phyloP scores from a whole-genome alignment of 768 basidiomycete species.

The Kwoniella sp. region DNA sequence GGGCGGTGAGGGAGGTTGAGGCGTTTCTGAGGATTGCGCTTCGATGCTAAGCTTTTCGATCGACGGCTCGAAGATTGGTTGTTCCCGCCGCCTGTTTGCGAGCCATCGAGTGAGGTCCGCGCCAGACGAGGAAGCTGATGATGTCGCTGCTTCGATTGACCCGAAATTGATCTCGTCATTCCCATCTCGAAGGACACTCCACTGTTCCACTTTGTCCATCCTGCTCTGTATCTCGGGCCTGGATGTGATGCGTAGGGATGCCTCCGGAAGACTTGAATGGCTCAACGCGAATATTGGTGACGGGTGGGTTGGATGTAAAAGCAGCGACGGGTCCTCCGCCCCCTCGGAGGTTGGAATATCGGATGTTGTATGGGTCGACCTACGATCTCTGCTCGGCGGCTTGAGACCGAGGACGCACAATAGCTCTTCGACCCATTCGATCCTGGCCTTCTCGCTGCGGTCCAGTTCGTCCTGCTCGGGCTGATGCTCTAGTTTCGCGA shows the following conservation, averaged over 20 bases:
- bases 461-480: slow-evolving; percentile 23
- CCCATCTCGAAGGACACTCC: slow-evolving; percentile 57
- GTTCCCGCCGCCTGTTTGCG: slow-evolving; percentile 14
- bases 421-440: slow-evolving; percentile 50
- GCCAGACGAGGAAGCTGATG: background rate
- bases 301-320: slow-evolving; percentile 51
- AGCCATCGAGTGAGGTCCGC: slow-evolving; percentile 15
- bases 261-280: slow-evolving; percentile 52
- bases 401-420: slow-evolving; percentile 52
- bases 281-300: slow-evolving; percentile 64
- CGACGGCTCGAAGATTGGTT: slow-evolving; percentile 13
- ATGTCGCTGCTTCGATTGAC: background rate
- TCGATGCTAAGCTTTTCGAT: slow-evolving; percentile 21
- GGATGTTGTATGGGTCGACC: no score
- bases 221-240: slow-evolving; percentile 36
- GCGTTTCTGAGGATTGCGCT: slow-evolving; percentile 3
- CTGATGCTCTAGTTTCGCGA: slow-evolving; percentile 20
- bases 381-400: slow-evolving; percentile 52
- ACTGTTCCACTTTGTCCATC: slow-evolving; percentile 2
- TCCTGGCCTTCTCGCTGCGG: slow-evolving; percentile 42
- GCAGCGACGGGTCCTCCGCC: slow-evolving; percentile 29
- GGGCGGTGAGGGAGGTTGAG: slow-evolving; percentile 55
- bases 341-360: no score
- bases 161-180: slow-evolving; percentile 57
- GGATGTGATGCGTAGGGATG: slow-evolving; percentile 49